Evolutionary conservation across 352 stramenopile genomes (phyloP).

Genomic region (Phytophthora rubi): DNA sequence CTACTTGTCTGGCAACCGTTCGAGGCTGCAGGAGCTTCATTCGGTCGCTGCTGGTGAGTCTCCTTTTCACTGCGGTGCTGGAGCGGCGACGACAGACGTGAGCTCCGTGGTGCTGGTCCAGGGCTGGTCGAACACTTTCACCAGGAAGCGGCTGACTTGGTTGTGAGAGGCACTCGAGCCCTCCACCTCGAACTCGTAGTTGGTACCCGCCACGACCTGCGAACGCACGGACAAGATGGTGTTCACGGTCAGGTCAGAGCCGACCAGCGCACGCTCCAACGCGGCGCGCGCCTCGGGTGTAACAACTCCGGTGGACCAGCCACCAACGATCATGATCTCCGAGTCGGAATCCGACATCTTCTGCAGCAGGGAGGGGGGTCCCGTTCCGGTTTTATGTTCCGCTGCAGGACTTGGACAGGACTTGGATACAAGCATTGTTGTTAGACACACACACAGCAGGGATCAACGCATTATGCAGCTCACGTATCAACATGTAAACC

Average conservation of each 20-base stretch:
- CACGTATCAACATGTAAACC: slow-evolving; percentile 35
- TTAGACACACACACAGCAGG: slow-evolving; percentile 10
- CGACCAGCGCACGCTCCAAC: slow-evolving; percentile 30
- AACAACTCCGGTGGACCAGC: slow-evolving; percentile 26
- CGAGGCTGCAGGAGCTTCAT: neutral
- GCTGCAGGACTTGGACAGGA: neutral
- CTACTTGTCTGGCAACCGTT: slow-evolving; percentile 1
- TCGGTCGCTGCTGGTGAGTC: slow-evolving; percentile 3
- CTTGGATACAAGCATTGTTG: neutral
- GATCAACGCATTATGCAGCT: slow-evolving; percentile 13
- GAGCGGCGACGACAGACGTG: slow-evolving; percentile 23
- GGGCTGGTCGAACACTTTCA: slow-evolving; percentile 39
- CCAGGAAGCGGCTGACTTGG: slow-evolving; percentile 28
- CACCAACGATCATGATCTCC: slow-evolving; percentile 27
- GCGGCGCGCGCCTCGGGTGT: slow-evolving; percentile 32
- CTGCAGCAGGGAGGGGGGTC: slow-evolving; percentile 7
- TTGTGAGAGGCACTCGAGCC: slow-evolving; percentile 34
- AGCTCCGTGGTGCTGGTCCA: slow-evolving; percentile 43
- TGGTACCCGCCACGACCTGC: slow-evolving; percentile 49
- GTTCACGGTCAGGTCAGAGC: slow-evolving; percentile 30
- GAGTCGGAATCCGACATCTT: neutral
- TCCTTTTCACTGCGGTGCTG: slow-evolving; percentile 9
- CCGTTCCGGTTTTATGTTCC: slow-evolving; percentile 18
- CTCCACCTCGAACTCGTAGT: slow-evolving; percentile 51
- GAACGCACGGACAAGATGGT: slow-evolving; percentile 36